Percentiles rank a stretch among this genome's conserved stretches.
Conservation (phyloP, 1,284 basidiomycete genomes). For the Puccinia polysora region DNA sequence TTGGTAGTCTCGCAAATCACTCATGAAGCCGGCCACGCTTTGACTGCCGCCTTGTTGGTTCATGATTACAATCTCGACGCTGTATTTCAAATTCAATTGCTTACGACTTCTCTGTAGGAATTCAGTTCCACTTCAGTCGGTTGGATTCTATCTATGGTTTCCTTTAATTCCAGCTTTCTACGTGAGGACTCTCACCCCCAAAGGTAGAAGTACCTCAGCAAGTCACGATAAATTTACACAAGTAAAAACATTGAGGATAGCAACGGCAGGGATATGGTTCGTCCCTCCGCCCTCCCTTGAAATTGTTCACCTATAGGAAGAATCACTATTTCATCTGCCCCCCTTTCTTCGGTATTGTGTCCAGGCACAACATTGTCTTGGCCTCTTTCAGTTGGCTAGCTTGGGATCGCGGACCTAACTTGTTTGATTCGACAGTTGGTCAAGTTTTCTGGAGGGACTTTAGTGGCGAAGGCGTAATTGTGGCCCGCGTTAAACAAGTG, state of each 20-base stretch:
- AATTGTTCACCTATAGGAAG: not conserved
- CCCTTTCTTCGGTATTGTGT: not conserved
- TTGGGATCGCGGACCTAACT: constrained; percentile 30
- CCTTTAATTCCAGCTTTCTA: constrained; percentile 36
- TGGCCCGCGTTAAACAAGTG: constrained; percentile 12
- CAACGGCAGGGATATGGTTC: constrained; percentile 37
- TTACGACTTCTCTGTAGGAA: constrained; percentile 10
- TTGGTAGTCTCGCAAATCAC: constrained; percentile 25
- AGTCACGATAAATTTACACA: not conserved
- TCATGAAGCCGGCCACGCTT: constrained; percentile 36
- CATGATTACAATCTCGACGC: not conserved
- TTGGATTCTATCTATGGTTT: constrained; percentile 28
- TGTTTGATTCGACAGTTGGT: constrained; percentile 16
- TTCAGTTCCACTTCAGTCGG: constrained; percentile 2
- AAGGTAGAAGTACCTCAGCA: not conserved
- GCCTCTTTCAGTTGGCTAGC: constrained; percentile 24
- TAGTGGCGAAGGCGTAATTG: constrained; percentile 9
- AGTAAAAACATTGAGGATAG: constrained; percentile 9
- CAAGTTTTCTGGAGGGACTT: constrained; percentile 23
- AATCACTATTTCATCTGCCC: not conserved
- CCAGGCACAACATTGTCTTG: constrained; percentile 37
- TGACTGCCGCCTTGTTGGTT: constrained; percentile 32
- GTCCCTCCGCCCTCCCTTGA: not conserved
- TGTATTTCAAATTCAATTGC: not conserved
- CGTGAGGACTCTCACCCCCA: constrained; percentile 9